phyloP scores from a whole-genome alignment of 352 stramenopile species.

The Pythium pectinolyticum region DNA sequence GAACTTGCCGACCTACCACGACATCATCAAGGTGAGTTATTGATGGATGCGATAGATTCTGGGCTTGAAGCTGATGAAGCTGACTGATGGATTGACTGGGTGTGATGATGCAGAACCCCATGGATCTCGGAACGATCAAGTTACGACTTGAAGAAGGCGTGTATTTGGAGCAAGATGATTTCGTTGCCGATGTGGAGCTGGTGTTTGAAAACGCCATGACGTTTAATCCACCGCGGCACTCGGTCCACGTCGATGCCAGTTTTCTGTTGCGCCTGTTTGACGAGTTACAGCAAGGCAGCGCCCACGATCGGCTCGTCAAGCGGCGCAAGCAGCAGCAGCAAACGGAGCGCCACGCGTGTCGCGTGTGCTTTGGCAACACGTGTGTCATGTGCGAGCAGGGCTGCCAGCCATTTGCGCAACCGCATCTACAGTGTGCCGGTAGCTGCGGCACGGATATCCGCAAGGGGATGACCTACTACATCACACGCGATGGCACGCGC shows the following conservation, averaged over 20 bases:
- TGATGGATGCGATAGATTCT: not conserved
- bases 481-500: constrained; percentile 71
- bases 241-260: constrained; percentile 70
- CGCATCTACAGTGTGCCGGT: constrained; percentile 73
- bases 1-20: constrained; percentile 68
- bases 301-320: constrained; percentile 44
- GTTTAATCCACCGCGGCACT: constrained; percentile 82
- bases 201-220: constrained; percentile 90
- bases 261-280: constrained; percentile 72
- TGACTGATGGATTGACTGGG: not conserved
- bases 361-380: constrained; percentile 60
- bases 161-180: constrained; percentile 87
- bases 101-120: constrained; percentile 52
- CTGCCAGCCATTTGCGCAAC: constrained; percentile 59
- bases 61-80: not conserved
- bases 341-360: constrained; percentile 46
- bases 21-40: constrained; percentile 48
- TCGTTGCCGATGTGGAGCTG: constrained; percentile 75
- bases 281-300: constrained; percentile 42
- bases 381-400: constrained; percentile 77
- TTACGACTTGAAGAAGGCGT: constrained; percentile 70
- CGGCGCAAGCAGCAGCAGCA: constrained; percentile 28
- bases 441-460: constrained; percentile 76
- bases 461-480: constrained; percentile 74
- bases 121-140: constrained; percentile 92